Evolutionary conservation across 257 asterid genomes (phyloP).

Genomic region (Solanum rostratum): DNA sequence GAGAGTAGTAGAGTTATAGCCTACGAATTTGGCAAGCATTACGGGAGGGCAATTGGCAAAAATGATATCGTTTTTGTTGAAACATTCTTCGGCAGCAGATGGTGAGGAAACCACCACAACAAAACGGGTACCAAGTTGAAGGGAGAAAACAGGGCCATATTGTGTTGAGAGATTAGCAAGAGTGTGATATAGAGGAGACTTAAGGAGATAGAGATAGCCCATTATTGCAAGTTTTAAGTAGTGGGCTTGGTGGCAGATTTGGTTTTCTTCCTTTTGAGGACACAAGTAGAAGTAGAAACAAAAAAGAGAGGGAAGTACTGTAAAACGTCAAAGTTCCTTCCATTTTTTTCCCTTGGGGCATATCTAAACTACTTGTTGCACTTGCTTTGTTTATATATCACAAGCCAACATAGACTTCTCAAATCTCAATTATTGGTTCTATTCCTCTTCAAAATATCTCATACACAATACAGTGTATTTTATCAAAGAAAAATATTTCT

Average conservation of each 20-base stretch:
- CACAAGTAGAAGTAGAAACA: not conserved
- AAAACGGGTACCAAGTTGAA: slow-evolving; percentile 36
- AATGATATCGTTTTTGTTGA: slow-evolving; percentile 43
- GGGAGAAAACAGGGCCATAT: slow-evolving; percentile 35
- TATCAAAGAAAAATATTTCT: not conserved
- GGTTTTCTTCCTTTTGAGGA: not conserved
- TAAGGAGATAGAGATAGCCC: slow-evolving; percentile 57
- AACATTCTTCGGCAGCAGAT: slow-evolving; percentile 39
- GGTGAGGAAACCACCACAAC: slow-evolving; percentile 39
- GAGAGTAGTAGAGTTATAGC: slow-evolving; percentile 30
- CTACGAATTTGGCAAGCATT: slow-evolving; percentile 26
- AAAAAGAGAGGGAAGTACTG: not conserved
- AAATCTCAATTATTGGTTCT: not conserved
- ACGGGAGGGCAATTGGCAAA: slow-evolving; percentile 42
- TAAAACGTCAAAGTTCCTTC: not conserved
- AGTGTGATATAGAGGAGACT: slow-evolving; percentile 32
- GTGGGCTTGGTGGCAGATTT: slow-evolving; percentile 43
- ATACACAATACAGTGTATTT: not conserved
- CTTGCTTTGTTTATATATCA: not conserved
- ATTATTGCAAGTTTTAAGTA: slow-evolving; percentile 23
- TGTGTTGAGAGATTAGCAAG: slow-evolving; percentile 12
- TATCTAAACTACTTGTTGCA: not conserved
- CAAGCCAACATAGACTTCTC: not conserved
- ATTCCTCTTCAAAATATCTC: not conserved
- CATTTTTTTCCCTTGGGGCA: not conserved